Evolutionary conservation across 495 filamentous ascomycete species (phyloP).

Genomic region (Penicillium simplicissimum): DNA sequence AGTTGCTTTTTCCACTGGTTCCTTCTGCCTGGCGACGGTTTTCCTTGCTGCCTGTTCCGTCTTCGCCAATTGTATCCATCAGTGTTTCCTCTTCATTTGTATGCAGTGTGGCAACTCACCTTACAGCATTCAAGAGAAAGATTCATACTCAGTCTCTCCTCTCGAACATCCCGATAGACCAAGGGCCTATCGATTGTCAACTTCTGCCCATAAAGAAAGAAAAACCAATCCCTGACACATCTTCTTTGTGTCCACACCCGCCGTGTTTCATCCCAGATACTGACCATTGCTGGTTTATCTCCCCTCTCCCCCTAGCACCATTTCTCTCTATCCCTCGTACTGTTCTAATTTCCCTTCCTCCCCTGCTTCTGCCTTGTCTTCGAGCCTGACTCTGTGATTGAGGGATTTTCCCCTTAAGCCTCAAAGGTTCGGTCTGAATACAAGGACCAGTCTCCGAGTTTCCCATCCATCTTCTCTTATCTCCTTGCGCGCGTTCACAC

Average conservation of each 20-base stretch:
- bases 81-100: conserved; percentile 38
- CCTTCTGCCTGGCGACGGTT: conserved; percentile 19
- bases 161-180: conserved; percentile 33
- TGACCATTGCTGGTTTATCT: neutral
- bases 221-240: neutral
- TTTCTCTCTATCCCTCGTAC: neutral
- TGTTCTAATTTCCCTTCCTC: neutral
- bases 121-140: conserved; percentile 35
- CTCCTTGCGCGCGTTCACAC: conserved; percentile 30
- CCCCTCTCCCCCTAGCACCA: neutral
- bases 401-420: conserved; percentile 17
- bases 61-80: conserved; percentile 34
- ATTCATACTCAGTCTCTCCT: conserved; percentile 31
- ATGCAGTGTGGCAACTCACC: conserved; percentile 39
- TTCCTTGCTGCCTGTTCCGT: conserved; percentile 9
- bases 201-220: conserved; percentile 19
- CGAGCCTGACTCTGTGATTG: conserved; percentile 28
- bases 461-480: neutral
- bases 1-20: conserved; percentile 15
- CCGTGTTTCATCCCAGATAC: neutral
- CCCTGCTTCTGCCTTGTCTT: neutral
- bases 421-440: conserved; percentile 38
- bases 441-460: conserved; percentile 22
- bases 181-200: conserved; percentile 29
- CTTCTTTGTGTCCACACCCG: neutral